These are phyloP conservation scores for Cryptococcus floricola DNA, from an alignment of 1,284 basidiomycete genomes.

Conservation along the genomic window DNA sequence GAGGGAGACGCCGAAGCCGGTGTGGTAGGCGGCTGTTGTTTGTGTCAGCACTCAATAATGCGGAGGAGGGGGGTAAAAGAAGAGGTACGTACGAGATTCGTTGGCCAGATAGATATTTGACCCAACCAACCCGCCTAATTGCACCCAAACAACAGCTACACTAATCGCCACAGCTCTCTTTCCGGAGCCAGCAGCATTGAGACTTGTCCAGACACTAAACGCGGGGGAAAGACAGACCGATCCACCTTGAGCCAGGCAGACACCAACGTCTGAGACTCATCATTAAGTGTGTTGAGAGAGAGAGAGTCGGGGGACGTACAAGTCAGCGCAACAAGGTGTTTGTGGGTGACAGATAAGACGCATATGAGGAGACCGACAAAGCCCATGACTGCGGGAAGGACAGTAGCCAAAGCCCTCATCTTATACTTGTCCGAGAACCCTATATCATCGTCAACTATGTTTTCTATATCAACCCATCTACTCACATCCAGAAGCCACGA, in stretches of 20 bases:
- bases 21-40: slow-evolving; percentile 14
- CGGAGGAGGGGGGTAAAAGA: slow-evolving; percentile 1
- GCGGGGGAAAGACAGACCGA: slow-evolving; percentile 29
- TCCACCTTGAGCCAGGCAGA: slow-evolving; percentile 26
- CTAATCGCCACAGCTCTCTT: slow-evolving; percentile 32
- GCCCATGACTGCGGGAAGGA: background rate
- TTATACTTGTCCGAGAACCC: slow-evolving; percentile 6
- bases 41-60: background rate
- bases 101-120: slow-evolving; percentile 30
- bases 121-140: slow-evolving; percentile 30
- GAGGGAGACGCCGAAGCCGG: slow-evolving; percentile 32
- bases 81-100: slow-evolving; percentile 22
- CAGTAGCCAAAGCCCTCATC: background rate
- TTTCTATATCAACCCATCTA: background rate
- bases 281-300: background rate
- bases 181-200: slow-evolving; percentile 32
- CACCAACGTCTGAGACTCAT: slow-evolving; percentile 19
- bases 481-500: slow-evolving; percentile 15
- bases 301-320: slow-evolving; percentile 11
- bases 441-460: background rate
- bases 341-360: slow-evolving; percentile 16
- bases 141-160: slow-evolving; percentile 22
- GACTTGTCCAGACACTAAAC: slow-evolving; percentile 25
- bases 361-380: background rate
- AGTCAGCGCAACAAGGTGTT: slow-evolving; percentile 19